Base-by-base conservation (phyloP, 345 rosid genomes). In the Anacardium occidentale region DNA sequence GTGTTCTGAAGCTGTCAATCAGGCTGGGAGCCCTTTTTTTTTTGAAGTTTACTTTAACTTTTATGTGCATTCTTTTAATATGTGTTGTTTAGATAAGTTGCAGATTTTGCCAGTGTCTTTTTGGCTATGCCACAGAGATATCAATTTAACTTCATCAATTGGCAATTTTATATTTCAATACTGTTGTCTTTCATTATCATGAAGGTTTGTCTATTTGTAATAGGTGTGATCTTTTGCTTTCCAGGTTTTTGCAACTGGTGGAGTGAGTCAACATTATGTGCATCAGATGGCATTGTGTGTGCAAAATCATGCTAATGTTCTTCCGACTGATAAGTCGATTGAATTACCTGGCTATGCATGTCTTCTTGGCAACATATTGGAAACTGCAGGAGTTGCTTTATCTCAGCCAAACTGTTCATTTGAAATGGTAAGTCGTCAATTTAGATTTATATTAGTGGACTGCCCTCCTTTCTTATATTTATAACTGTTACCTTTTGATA, bases 351-450 rank as follows among this genome's bases (percentile, higher is more conserved):
- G 91, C 62, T 83, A 85, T 81, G 98, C 98, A 63, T 91, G 98
- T 75, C 91, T 96, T 66, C 96, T 96, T 75, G 99, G 93, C 74
- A 93, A 93, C 75, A 78, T 83, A 13, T 78, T 96, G 80, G 99
- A 96, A 82, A 86, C 88, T 69, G 93, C 98, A 66, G 87, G 85
- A 76, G 87, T 85, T 80, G 82, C 90, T 77, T 82, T 93, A 72
- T 86, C 91, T 56, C 92, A 81, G 79, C 91, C 97, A 37, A 85
- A 82, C 42, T 90, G 98, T 83, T 83, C 94, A 63, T 85, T 93
- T 82, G 93, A 87, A 74, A 83, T 86, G 97, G 99, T 93, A 81
- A 68, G 82, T 62, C 80, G 52, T 66, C 65, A 34, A 45, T 71
- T 53, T 57, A 60, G 67, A 24, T 2, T 12, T 66, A 37, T 21